Conservation (phyloP, 1,284 basidiomycete genomes). For the Ceratobasidium sp. region DNA sequence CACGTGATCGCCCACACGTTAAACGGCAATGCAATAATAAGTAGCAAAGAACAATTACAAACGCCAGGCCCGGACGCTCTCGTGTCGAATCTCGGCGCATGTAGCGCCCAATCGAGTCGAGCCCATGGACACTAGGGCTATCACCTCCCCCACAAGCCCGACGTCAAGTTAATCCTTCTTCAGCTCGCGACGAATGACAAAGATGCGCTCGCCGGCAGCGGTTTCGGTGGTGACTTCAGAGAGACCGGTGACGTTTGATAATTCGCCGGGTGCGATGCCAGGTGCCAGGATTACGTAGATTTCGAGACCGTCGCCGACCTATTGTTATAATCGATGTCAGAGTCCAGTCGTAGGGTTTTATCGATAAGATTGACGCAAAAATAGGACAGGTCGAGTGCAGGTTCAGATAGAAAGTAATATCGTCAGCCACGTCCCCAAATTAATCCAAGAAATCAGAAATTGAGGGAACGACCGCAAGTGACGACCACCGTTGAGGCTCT, state of each 20-base stretch:
- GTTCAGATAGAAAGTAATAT: neutral
- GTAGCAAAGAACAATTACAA: too few relatives aligned
- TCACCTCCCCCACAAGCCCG: neutral
- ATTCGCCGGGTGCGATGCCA: conserved; percentile 66
- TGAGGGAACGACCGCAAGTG: neutral
- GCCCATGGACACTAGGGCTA: too few relatives aligned
- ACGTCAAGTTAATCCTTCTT: conserved; percentile 64
- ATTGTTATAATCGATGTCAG: neutral
- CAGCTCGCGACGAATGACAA: conserved; percentile 72
- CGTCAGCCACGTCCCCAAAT: neutral
- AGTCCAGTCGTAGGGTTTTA: neutral
- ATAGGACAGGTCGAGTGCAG: neutral
- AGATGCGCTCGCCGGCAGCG: conserved; percentile 65
- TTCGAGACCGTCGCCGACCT: conserved; percentile 93
- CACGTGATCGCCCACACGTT: too few relatives aligned
- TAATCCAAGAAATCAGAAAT: neutral
- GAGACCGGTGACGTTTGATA: conserved; percentile 61
- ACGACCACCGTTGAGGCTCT: too few relatives aligned
- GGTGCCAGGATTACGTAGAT: conserved; percentile 84
- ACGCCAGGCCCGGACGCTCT: too few relatives aligned
- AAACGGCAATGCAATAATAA: too few relatives aligned
- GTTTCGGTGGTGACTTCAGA: conserved; percentile 53
- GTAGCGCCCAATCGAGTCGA: too few relatives aligned
- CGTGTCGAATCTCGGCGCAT: too few relatives aligned
- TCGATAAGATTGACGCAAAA: neutral